These are phyloP conservation scores for Aegilops umbellulata DNA, from an alignment of 176 grass and related monocot genomes.

Conservation along the genomic window DNA sequence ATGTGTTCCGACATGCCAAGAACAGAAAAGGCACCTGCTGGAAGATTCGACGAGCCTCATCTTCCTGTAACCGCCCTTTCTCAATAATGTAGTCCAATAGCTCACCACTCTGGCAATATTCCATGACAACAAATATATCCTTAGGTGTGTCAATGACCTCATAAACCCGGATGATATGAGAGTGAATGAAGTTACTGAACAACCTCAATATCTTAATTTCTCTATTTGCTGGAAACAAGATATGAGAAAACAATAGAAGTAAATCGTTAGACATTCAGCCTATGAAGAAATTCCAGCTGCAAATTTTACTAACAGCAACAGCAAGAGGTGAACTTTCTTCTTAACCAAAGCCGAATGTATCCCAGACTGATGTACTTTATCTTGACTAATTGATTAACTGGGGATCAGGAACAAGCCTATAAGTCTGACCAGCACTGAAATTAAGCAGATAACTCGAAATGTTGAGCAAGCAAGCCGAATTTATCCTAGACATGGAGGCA, in stretches of 20 bases:
- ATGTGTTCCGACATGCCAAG: neutral
- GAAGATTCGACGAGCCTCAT: slow-evolving; percentile 85
- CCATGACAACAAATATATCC: slow-evolving; percentile 89
- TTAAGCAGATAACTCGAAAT: neutral
- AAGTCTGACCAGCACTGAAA: neutral
- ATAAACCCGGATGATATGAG: slow-evolving; percentile 90
- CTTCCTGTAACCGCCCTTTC: slow-evolving; percentile 80
- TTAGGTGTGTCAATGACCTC: slow-evolving; percentile 82
- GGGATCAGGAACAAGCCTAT: neutral
- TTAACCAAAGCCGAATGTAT: neutral
- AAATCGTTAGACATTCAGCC: slow-evolving; percentile 6
- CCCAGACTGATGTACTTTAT: neutral
- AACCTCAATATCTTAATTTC: slow-evolving; percentile 91
- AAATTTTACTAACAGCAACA: slow-evolving; percentile 18
- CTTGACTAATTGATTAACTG: neutral
- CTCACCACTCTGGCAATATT: slow-evolving; percentile 82
- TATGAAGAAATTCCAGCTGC: neutral
- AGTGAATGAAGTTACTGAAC: slow-evolving; percentile 59
- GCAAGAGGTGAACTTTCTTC: neutral
- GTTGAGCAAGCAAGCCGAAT: too few relatives aligned
- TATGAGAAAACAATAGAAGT: neutral
- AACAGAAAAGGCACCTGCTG: slow-evolving; percentile 50
- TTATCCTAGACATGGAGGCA: neutral
- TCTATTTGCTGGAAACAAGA: slow-evolving; percentile 64
- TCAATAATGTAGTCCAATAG: slow-evolving; percentile 88